Conservation (phyloP, 2,329 filamentous ascomycete species). For the Zarea fungicola region DNA sequence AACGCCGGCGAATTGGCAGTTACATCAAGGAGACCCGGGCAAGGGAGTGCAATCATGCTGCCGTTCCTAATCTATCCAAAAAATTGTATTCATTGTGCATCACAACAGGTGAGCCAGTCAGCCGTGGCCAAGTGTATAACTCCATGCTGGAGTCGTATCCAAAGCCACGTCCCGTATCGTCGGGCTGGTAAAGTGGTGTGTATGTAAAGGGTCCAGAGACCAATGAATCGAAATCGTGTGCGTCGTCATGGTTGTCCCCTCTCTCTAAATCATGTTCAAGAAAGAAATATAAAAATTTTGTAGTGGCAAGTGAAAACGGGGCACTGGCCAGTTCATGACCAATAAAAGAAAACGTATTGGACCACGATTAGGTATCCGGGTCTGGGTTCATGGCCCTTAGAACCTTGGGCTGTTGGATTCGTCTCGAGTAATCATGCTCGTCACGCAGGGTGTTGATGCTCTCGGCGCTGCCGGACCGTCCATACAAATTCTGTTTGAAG, state of each 20-base stretch:
- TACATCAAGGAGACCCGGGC: not conserved
- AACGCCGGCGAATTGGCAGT: not conserved
- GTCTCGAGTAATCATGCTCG: slow-evolving; percentile 60
- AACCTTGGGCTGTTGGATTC: slow-evolving; percentile 51
- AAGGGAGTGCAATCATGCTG: not conserved
- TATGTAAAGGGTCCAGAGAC: slow-evolving; percentile 9
- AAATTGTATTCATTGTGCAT: not conserved
- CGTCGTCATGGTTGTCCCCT: slow-evolving; percentile 9
- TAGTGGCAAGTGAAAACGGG: not conserved
- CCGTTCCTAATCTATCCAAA: slow-evolving; percentile 3
- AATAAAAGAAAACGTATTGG: not conserved
- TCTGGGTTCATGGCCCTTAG: slow-evolving; percentile 61
- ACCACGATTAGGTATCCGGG: slow-evolving; percentile 26
- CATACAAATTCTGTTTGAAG: slow-evolving; percentile 52
- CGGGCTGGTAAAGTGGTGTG: not conserved
- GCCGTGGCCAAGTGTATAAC: not conserved
- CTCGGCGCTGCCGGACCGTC: slow-evolving; percentile 54
- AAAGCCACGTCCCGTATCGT: not conserved
- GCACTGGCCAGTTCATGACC: not conserved
- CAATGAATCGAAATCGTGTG: slow-evolving; percentile 10
- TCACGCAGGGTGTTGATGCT: slow-evolving; percentile 60
- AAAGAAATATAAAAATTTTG: not conserved
- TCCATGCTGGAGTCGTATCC: not conserved
- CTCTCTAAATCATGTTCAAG: slow-evolving; percentile 9
- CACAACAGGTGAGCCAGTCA: not conserved